Evolutionary conservation across 129 eudicot genomes (phyloP).

Genomic region (Apium graveolens): DNA sequence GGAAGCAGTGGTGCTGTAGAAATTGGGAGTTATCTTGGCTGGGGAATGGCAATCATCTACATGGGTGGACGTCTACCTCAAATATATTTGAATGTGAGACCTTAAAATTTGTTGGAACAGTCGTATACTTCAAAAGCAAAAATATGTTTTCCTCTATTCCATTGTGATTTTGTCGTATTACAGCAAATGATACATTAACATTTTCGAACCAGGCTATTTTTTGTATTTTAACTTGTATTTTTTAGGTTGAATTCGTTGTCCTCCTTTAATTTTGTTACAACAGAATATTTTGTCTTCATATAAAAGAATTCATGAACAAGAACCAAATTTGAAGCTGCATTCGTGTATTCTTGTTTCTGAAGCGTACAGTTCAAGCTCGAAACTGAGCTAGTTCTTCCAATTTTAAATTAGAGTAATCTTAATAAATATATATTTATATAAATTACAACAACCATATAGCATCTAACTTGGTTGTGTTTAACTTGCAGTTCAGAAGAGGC

Average conservation of each 20-base stretch:
- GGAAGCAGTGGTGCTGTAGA: slow-evolving; percentile 25
- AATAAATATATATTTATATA: not conserved
- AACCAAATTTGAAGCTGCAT: not conserved
- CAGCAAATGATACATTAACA: not conserved
- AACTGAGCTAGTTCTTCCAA: slow-evolving; percentile 5
- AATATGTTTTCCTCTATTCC: not conserved
- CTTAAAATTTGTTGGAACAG: not conserved
- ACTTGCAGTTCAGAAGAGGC: slow-evolving; percentile 70
- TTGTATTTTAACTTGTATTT: not conserved
- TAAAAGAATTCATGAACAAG: not conserved
- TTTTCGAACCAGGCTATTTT: not conserved
- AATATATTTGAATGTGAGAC: slow-evolving; percentile 56
- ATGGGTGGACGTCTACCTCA: slow-evolving; percentile 88
- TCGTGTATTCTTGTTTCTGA: not conserved
- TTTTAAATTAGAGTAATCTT: not conserved
- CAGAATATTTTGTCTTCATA: not conserved
- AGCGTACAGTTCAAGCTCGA: not conserved
- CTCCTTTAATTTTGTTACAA: not conserved
- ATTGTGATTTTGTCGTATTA: not conserved
- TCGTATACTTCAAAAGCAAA: not conserved
- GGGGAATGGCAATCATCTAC: slow-evolving; percentile 90
- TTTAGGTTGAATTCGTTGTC: not conserved
- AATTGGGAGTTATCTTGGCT: slow-evolving; percentile 62
- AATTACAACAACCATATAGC: not conserved
- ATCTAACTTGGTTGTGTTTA: slow-evolving; percentile 12